These are phyloP conservation scores for Apiospora arundinis DNA, from an alignment of 2,329 filamentous ascomycete genomes.

Conservation along the genomic window DNA sequence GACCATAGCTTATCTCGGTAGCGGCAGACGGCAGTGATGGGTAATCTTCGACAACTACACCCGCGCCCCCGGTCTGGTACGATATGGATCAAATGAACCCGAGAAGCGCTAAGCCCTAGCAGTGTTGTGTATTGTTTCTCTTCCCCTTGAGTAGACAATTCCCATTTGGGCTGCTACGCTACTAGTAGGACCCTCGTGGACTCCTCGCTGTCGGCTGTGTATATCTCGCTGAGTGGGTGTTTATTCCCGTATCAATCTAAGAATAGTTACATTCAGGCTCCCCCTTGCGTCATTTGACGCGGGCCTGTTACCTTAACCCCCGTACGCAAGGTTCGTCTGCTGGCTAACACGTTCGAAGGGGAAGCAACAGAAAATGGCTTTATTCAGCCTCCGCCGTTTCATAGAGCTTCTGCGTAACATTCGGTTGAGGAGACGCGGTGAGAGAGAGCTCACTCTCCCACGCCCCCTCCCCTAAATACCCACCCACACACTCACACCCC, in stretches of 20 bases:
- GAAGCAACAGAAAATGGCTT: too few relatives aligned
- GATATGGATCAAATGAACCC: not conserved
- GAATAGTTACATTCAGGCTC: not conserved
- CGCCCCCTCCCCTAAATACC: not conserved
- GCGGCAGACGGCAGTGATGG: constrained; percentile 8
- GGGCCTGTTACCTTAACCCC: not conserved
- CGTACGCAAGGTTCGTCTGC: not conserved
- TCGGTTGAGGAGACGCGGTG: constrained; percentile 3
- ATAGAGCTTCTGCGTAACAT: constrained; percentile 9
- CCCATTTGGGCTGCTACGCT: not conserved
- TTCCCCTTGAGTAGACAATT: not conserved
- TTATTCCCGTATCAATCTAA: constrained; percentile 9
- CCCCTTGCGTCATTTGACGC: not conserved
- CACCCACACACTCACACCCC: not conserved
- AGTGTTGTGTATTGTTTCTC: not conserved
- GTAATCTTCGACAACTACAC: constrained; percentile 1
- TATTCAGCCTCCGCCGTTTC: constrained; percentile 6
- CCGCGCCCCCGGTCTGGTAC: not conserved
- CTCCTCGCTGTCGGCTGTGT: not conserved
- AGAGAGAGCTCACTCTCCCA: not conserved
- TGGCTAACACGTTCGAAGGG: not conserved
- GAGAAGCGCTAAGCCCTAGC: constrained; percentile 5
- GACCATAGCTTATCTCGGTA: not conserved
- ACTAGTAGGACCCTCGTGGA: not conserved
- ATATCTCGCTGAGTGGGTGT: not conserved